Conservation (phyloP, 805 yeast species). For the Sugiyamaella chiloensis region DNA sequence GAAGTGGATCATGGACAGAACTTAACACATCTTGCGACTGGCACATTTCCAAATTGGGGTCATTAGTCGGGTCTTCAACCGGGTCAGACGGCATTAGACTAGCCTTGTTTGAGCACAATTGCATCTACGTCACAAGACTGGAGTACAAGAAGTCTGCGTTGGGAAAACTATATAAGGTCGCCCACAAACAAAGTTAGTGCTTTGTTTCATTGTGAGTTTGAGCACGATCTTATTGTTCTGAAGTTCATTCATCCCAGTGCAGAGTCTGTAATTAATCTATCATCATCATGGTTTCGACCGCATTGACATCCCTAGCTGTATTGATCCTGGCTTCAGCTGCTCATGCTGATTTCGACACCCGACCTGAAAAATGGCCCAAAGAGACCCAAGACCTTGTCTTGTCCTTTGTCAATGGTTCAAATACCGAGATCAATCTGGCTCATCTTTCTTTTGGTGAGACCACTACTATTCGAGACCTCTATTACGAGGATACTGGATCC, state of each 20-base stretch:
- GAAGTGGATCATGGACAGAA: no score
- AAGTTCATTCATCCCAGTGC: no score
- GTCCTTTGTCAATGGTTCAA: slow-evolving; percentile 5
- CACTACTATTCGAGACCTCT: slow-evolving; percentile 4
- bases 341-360: slow-evolving; percentile 3
- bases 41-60: no score
- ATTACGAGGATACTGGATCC: slow-evolving; percentile 4
- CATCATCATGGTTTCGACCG: not conserved
- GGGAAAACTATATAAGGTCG: not conserved
- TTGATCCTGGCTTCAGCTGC: not conserved
- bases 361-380: slow-evolving; percentile 8
- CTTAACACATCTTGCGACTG: no score
- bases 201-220: no score
- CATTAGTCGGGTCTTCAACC: no score
- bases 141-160: not conserved
- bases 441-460: not conserved
- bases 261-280: no score
- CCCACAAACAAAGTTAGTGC: no score
- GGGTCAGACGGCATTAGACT: not conserved
- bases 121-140: not conserved
- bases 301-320: not conserved
- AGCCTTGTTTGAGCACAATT: not conserved
- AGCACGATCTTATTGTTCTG: no score
- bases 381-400: slow-evolving; percentile 3
- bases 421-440: not conserved